Evolutionary conservation across 306 rosid genomes (phyloP), one percentile per base, ranked within the genome.

Genomic region (Hylodesmum podocarpum): DNA sequence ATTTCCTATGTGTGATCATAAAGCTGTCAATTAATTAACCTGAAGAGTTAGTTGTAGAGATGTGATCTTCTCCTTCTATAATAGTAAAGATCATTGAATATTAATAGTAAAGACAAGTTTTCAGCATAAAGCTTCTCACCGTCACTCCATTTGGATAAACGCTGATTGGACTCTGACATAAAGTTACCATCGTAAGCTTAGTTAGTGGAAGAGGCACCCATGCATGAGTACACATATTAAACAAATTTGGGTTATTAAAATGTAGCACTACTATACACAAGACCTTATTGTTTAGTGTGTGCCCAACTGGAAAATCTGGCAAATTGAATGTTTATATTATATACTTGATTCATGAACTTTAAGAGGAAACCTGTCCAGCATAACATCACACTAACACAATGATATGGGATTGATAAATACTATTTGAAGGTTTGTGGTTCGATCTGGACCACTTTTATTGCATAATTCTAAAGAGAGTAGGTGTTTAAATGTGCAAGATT

Each of bases 331-430:
- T 50, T 49, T 80, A 55, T 55, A 21, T 36, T 36, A 75, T 46
- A 37, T 70, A 51, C 80, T 67, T 40, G 54, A 51, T 73, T 74
- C 83, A 78, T 68, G 72, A 67, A 83, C 64, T 68, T 19, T 29
- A 46, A 54, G 31, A 37, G 7, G 6, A 57, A 77, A 78, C 22
- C 31, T 4, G 5, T 54, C 19, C 63, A 43, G 73, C 83, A 28
- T 50, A 39, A 57, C 58, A 62, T 50, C 58, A 44, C 83, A 77
- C 61, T 41, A 57, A 7, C 18, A n/a, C 24, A 37, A 1, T 61
- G 43, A 75, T 62, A 74, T 19, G 37, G 37, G 58, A 53, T 53
- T 14, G 16, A 8, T 41, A 44, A 28, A 55, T n/a, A 67, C 11
- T 25, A 67, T 7, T 14, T 41, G 39, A 66, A 25, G 36, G 18